Percentiles rank a stretch among this genome's conserved stretches.
Evolutionary conservation across 1,284 basidiomycete genomes (phyloP).

Genomic region (Taiwanofungus camphoratus): DNA sequence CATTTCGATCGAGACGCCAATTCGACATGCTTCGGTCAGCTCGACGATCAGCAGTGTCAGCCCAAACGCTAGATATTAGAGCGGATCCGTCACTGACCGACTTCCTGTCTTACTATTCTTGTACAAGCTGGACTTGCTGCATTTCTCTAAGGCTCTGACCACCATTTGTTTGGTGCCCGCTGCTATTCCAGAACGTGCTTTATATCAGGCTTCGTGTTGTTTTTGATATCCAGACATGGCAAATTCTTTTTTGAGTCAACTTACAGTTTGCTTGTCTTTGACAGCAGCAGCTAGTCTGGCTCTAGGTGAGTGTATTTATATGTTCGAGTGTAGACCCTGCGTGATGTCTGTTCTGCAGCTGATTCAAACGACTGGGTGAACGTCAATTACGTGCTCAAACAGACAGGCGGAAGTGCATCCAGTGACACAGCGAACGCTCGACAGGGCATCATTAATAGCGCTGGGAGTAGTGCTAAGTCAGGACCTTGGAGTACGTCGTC

Average conservation of each 20-base stretch:
- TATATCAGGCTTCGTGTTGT: background rate
- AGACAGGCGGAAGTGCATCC: conserved; percentile 14
- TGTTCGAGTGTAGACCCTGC: background rate
- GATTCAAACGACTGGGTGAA: conserved; percentile 32
- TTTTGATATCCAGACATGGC: background rate
- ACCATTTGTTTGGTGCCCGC: no score
- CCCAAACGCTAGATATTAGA: background rate
- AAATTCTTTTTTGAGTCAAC: background rate
- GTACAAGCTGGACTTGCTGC: no score
- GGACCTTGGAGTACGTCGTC: conserved; percentile 48
- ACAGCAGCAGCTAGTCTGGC: conserved; percentile 13
- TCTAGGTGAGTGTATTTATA: conserved; percentile 8
- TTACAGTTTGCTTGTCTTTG: conserved; percentile 7
- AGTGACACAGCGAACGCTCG: conserved; percentile 35
- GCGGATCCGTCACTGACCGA: no score
- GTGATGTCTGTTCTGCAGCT: conserved; percentile 11
- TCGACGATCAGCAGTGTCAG: background rate
- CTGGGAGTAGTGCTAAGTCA: conserved; percentile 33
- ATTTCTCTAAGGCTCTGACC: no score
- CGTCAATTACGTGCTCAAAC: conserved; percentile 26
- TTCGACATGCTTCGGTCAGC: background rate
- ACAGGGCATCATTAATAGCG: conserved; percentile 39
- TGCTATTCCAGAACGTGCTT: background rate
- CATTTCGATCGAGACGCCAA: background rate
- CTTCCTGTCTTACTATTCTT: no score